phyloP scores from a whole-genome alignment of 2,329 filamentous ascomycete species.

The Aureobasidium sp. region DNA sequence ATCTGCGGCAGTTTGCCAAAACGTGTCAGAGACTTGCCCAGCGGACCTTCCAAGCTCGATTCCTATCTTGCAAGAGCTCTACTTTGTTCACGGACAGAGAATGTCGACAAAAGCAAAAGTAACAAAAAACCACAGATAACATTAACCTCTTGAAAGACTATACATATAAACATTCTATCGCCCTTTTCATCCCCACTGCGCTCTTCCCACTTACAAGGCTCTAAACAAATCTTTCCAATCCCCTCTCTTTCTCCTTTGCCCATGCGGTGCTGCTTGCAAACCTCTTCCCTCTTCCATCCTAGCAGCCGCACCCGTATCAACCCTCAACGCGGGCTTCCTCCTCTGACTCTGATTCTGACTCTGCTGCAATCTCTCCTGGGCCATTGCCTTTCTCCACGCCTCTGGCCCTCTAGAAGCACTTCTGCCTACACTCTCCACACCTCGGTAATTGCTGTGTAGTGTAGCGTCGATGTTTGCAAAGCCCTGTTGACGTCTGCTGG shows the following conservation, averaged over 20 bases:
- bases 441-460: background rate
- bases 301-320: conserved; percentile 1
- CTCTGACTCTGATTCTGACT: background rate
- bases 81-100: background rate
- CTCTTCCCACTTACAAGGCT: background rate
- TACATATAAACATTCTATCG: background rate
- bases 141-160: background rate
- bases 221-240: conserved; percentile 15
- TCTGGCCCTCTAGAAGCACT: background rate
- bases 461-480: background rate
- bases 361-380: background rate
- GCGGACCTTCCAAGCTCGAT: too few relatives aligned
- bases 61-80: too few relatives aligned
- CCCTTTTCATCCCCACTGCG: background rate
- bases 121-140: background rate
- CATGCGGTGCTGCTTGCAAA: background rate
- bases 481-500: background rate
- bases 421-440: background rate
- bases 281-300: conserved; percentile 9
- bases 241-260: conserved; percentile 13
- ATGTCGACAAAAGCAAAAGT: background rate
- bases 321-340: conserved; percentile 2
- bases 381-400: conserved; percentile 1
- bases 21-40: too few relatives aligned
- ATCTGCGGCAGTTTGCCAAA: too few relatives aligned